Evolutionary conservation across 2,329 filamentous ascomycete genomes (phyloP), one percentile per base, ranked within the genome.

Genomic region (Scedosporium minutisporum): DNA sequence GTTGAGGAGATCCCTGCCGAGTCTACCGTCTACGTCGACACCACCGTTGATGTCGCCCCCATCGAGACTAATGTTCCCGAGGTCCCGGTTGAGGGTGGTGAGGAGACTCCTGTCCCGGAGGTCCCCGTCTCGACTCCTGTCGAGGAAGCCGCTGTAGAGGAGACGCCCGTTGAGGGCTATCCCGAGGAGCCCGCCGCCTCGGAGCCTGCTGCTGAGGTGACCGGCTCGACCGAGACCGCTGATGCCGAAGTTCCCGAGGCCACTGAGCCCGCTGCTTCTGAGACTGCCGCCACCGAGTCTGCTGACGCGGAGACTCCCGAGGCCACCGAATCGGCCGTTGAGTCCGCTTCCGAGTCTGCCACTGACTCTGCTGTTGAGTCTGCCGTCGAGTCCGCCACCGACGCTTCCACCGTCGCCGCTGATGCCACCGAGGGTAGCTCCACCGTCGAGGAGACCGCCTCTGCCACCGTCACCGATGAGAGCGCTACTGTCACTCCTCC

Each of bases 401-500:
- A 57, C 16, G 29, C 23, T 27, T 14, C 21, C 53, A 60, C 60
- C 16, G 61, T 53, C 16, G n/a, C 58, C 41, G 58, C 58, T 18
- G 58, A 38, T 48, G 63, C 25, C 18, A 57, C 57, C 42, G 33
- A 38, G 18, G 57, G 33, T 2, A 38, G 33, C 33, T 38, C 33
- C 9, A 38, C 57, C 58, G 44, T 58, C 12, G 48, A 57, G 46
- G 46, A 46, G 42, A 33, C 57, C 21, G 53, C 23, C 7, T 59
- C 59, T 16, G 63, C 59, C 29, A 44, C 61, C 44, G 59, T 46
- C 27, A n/a, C 59, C 14, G 58, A 48, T 55, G 63, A 25, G 2
- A n/a, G 44, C 12, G 48, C 42, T 18, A 71, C 66, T 70, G 69
- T 66, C 67, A 66, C 60, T 69, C 68, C 48, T 64, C 67, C 57